Evolutionary conservation across 2,329 filamentous ascomycete species (phyloP).

Genomic region (Fusarium stilboides): DNA sequence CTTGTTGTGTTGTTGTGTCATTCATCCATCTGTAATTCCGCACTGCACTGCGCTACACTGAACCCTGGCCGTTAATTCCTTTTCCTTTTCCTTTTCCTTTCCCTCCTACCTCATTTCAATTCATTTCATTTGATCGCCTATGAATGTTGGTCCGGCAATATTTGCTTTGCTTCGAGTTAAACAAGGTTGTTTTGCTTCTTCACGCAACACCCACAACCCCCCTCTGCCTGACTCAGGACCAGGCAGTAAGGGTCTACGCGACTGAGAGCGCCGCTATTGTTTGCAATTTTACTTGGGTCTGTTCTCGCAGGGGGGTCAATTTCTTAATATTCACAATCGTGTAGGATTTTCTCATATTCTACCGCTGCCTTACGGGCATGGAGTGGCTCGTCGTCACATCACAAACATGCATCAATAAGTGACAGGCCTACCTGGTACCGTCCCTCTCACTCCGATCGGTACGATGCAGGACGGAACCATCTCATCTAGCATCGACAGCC

Average conservation of each 20-base stretch:
- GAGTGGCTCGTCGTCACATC: background rate
- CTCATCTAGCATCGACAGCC: slow-evolving; percentile 20
- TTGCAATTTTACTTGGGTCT: background rate
- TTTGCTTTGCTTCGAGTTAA: slow-evolving; percentile 23
- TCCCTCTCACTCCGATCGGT: slow-evolving; percentile 13
- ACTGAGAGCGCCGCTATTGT: background rate
- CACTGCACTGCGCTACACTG: background rate
- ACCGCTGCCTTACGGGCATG: too few species aligned
- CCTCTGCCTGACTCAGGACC: slow-evolving; percentile 21
- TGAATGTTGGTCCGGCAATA: background rate
- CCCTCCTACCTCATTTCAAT: slow-evolving; percentile 1
- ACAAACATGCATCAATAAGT: background rate
- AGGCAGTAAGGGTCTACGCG: background rate
- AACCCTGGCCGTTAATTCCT: background rate
- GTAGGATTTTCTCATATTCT: background rate
- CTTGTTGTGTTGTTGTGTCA: background rate
- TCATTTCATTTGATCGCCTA: background rate
- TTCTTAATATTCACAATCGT: background rate
- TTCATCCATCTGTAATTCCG: background rate
- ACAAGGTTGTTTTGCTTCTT: slow-evolving; percentile 13
- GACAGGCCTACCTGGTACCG: too few species aligned
- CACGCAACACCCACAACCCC: slow-evolving; percentile 18
- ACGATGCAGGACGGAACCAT: slow-evolving; percentile 15
- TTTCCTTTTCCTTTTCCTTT: background rate
- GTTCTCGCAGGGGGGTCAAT: background rate